Evolutionary conservation across 75 land plant genomes (phyloP), one percentile per base, ranked within the genome.

Genomic region (Pinus tabuliformis): DNA sequence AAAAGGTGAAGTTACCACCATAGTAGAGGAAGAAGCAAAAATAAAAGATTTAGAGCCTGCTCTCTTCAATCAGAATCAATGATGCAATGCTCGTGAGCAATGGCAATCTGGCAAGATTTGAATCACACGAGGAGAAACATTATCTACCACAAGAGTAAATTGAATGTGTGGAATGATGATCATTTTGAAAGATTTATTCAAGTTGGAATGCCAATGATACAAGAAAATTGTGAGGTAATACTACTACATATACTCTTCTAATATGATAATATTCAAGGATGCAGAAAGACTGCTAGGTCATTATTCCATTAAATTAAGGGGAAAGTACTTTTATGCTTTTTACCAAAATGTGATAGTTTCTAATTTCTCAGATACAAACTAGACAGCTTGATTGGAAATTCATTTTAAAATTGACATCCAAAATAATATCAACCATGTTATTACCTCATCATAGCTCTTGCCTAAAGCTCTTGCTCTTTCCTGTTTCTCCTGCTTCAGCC

Each of bases 361-460:
- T 64, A 17, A 16, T 17, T 64, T 64, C 18, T 49, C 54, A 49
- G 54, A 8, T 49, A 9, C 54, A 9, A 49, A 1, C 54, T 49
- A 49, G 54, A 49, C 54, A 16, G 17, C 39, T 64, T 64, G 12
- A 33, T 17, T 18, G 16, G 42, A 64, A 36, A 17, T 24, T 64
- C 9, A 36, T 64, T 20, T 64, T 49, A 49, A 49, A 49, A 9
- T 49, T 49, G 18, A 18, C 13, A 42, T 12, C 18, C 1, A n/a
- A 39, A 8, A 45, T 42, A 68, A 68, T 68, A 68, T 20, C 72
- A 68, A 68, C 11, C 7, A 68, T 3, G 11, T 42, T 42, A 39
- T 68, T 42, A 68, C 99, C 92, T 96, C 95, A 77, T 96, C 97
- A 82, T 66, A 65, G 64, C 78, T 83, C 84, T 94, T 96, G 54